Evolutionary conservation across 306 rosid species (phyloP).

Genomic region (Myrica gale): DNA sequence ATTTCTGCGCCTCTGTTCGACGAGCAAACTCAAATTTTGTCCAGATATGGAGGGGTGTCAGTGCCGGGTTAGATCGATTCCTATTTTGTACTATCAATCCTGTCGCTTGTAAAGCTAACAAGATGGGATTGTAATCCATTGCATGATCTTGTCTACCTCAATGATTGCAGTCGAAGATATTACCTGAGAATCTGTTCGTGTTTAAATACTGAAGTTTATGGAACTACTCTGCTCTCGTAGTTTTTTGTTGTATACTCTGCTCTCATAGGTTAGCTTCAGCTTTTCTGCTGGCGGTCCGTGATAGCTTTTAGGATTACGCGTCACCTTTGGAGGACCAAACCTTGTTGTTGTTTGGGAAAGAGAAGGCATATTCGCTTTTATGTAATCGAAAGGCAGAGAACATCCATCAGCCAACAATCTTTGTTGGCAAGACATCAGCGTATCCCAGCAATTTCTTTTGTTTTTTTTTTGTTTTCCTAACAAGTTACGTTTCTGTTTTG

Average conservation of each 20-base stretch:
- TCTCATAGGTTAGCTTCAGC: neutral
- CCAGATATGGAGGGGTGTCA: constrained; percentile 17
- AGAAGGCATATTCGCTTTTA: neutral
- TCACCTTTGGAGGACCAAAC: neutral
- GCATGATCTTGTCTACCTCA: neutral
- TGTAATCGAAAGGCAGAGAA: neutral
- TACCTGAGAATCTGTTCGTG: neutral
- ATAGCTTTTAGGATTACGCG: neutral
- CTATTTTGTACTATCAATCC: neutral
- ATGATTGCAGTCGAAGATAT: neutral
- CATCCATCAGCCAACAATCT: neutral
- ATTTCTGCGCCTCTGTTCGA: neutral
- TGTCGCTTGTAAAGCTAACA: constrained; percentile 7
- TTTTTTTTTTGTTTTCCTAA: neutral
- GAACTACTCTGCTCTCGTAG: neutral
- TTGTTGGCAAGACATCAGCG: neutral
- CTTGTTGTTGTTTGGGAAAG: neutral
- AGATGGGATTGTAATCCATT: constrained; percentile 5
- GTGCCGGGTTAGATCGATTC: neutral
- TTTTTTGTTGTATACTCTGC: neutral
- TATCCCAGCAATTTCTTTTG: neutral
- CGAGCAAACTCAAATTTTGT: constrained; percentile 5
- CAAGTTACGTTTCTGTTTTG: neutral
- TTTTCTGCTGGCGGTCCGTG: neutral
- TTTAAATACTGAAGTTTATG: neutral